Conservation (phyloP, 768 basidiomycete species). For the Auricularia sp. region DNA sequence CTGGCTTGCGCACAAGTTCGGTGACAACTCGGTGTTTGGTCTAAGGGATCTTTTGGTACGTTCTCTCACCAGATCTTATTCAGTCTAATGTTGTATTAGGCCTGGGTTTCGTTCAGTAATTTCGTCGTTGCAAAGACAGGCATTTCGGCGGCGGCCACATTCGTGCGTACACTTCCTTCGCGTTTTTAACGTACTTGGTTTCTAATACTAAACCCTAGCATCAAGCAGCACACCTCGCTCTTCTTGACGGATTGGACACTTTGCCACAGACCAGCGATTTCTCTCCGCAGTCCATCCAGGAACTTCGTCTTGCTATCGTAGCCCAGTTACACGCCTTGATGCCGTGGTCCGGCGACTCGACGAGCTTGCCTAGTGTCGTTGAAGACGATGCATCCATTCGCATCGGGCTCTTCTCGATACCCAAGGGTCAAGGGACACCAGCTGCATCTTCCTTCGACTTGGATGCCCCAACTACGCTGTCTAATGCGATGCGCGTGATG, state of each 20-base stretch:
- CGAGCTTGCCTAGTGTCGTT: conserved; percentile 18
- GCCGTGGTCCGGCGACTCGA: conserved; percentile 29
- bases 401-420: conserved; percentile 67
- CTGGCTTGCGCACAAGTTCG: conserved; percentile 60
- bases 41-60: conserved; percentile 82
- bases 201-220: conserved; percentile 37
- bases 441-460: conserved; percentile 54
- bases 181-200: conserved; percentile 5
- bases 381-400: conserved; percentile 30
- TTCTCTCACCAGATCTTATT: conserved; percentile 1
- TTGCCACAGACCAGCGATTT: conserved; percentile 62
- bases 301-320: conserved; percentile 51
- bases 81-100: conserved; percentile 33
- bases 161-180: conserved; percentile 39
- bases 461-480: conserved; percentile 75
- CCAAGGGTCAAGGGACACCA: conserved; percentile 37
- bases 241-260: conserved; percentile 79
- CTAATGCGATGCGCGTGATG: conserved; percentile 80
- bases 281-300: conserved; percentile 45
- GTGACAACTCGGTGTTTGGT: conserved; percentile 57
- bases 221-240: conserved; percentile 87
- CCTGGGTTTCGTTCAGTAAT: conserved; percentile 89
- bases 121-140: conserved; percentile 26
- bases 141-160: conserved; percentile 43
- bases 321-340: conserved; percentile 45